A percentile compares a stretch with the other conserved stretches of the same genome.
phyloP scores from a whole-genome alignment of 202 grass and related monocot genomes.

The Dendrocalamus latiflorus region DNA sequence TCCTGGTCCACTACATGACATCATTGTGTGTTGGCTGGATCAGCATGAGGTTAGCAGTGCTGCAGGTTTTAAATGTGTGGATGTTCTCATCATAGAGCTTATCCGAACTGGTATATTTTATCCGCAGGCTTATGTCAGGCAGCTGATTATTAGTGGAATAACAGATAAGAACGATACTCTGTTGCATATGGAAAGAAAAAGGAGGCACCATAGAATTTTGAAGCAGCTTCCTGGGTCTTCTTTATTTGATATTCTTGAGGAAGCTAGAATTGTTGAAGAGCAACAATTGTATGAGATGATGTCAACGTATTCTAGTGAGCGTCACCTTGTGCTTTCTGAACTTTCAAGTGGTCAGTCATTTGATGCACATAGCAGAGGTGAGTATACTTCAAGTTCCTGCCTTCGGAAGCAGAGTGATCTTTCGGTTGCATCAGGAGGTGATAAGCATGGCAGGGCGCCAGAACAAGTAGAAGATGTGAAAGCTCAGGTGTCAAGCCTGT shows the following conservation, averaged over 20 bases:
- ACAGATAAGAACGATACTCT: slow-evolving; percentile 62
- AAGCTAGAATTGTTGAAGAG: slow-evolving; percentile 51
- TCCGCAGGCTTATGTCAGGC: slow-evolving; percentile 94
- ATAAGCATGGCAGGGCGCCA: slow-evolving; percentile 47
- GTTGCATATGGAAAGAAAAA: slow-evolving; percentile 74
- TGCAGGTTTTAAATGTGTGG: slow-evolving; percentile 65
- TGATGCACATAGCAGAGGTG: slow-evolving; percentile 39
- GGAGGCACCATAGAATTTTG: slow-evolving; percentile 75
- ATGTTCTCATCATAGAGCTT: slow-evolving; percentile 78
- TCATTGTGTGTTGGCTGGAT: slow-evolving; percentile 97
- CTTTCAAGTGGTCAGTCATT: slow-evolving; percentile 45
- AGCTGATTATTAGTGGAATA: slow-evolving; percentile 93
- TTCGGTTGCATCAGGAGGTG: slow-evolving; percentile 40
- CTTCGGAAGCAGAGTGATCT: slow-evolving; percentile 44
- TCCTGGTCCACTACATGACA: slow-evolving; percentile 92
- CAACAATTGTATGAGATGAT: slow-evolving; percentile 57
- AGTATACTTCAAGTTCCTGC: slow-evolving; percentile 33
- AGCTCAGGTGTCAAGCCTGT: slow-evolving; percentile 58
- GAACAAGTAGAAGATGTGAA: slow-evolving; percentile 69
- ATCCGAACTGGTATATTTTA: slow-evolving; percentile 80
- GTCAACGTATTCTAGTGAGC: slow-evolving; percentile 79
- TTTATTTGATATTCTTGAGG: slow-evolving; percentile 80
- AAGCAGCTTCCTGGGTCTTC: slow-evolving; percentile 81
- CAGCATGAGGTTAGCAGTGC: slow-evolving; percentile 79
- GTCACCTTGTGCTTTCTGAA: slow-evolving; percentile 72